These are phyloP conservation scores for Golovinomyces cichoracearum DNA, from an alignment of 2,329 filamentous ascomycete species.

Conservation along the genomic window DNA sequence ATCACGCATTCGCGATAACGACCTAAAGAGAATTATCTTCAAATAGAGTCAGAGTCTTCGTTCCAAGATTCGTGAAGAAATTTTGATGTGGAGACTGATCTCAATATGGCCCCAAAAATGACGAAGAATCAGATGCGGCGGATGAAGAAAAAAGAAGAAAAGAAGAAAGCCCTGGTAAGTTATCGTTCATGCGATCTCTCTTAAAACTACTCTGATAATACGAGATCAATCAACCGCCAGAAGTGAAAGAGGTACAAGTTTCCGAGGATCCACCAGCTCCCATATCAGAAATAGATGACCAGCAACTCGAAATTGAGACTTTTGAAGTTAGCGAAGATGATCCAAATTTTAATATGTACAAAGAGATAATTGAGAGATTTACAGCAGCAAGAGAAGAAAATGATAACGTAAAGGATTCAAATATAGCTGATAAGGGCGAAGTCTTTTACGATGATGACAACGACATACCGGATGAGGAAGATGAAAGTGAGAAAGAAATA, in stretches of 20 bases:
- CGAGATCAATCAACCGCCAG: constrained; percentile 7
- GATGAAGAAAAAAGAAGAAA: constrained; percentile 82
- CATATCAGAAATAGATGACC: constrained; percentile 14
- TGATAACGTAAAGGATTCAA: constrained; percentile 35
- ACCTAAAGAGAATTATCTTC: too few relatives aligned
- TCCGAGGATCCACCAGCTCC: constrained; percentile 16
- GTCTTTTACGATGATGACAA: constrained; percentile 64
- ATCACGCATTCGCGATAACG: too few relatives aligned
- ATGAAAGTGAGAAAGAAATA: constrained; percentile 34
- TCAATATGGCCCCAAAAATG: constrained; percentile 43
- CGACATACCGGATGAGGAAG: constrained; percentile 64
- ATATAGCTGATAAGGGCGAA: constrained; percentile 53
- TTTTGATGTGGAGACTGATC: too few relatives aligned
- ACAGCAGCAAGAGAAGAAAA: constrained; percentile 37
- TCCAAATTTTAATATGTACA: constrained; percentile 61
- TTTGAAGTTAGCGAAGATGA: constrained; percentile 37
- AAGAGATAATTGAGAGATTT: constrained; percentile 59
- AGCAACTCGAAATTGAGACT: constrained; percentile 21
- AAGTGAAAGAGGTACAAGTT: constrained; percentile 12
- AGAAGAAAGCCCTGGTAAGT: constrained; percentile 33
- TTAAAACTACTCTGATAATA: neutral
- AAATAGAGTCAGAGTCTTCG: too few relatives aligned
- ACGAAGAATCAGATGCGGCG: constrained; percentile 87
- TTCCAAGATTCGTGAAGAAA: too few relatives aligned
- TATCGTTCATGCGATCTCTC: neutral